Conservation (phyloP, 78 protist species). For the Dictyostelium capitatum region DNA sequence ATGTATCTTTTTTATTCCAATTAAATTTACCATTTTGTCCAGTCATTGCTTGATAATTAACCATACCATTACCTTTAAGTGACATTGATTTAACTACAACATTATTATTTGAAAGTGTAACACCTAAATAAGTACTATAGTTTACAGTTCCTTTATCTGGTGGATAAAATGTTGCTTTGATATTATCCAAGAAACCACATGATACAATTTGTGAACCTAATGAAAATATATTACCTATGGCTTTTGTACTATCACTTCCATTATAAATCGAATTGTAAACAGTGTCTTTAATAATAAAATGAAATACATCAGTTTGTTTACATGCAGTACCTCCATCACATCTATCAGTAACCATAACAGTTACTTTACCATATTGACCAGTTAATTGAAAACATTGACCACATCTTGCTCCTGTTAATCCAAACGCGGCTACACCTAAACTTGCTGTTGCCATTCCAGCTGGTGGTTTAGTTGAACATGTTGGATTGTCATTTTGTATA, state of each 20-base stretch:
- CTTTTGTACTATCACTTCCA: background rate
- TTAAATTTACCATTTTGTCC: slow-evolving; percentile 10
- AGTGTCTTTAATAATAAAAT: slow-evolving; percentile 17
- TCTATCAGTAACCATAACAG: slow-evolving; percentile 29
- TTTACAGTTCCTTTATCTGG: background rate
- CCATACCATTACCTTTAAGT: slow-evolving; percentile 36
- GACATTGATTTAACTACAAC: slow-evolving; percentile 32
- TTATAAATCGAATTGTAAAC: background rate
- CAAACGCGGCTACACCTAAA: slow-evolving; percentile 12
- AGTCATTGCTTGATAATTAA: background rate
- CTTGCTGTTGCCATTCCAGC: slow-evolving; percentile 6
- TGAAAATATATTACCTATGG: slow-evolving; percentile 26
- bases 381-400: slow-evolving; percentile 49
- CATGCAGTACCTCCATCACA: slow-evolving; percentile 43
- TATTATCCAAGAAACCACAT: slow-evolving; percentile 25
- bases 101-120: background rate
- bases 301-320: slow-evolving; percentile 25
- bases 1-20: slow-evolving; percentile 8
- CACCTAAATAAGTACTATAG: slow-evolving; percentile 29
- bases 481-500: slow-evolving; percentile 1
- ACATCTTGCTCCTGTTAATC: slow-evolving; percentile 40
- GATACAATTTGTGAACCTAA: slow-evolving; percentile 53
- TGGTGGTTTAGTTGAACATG: background rate
- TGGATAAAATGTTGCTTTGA: background rate
- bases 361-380: slow-evolving; percentile 24